These are phyloP conservation scores for Aechmea fasciata DNA, from an alignment of 176 grass and related monocot genomes.

Conservation along the genomic window DNA sequence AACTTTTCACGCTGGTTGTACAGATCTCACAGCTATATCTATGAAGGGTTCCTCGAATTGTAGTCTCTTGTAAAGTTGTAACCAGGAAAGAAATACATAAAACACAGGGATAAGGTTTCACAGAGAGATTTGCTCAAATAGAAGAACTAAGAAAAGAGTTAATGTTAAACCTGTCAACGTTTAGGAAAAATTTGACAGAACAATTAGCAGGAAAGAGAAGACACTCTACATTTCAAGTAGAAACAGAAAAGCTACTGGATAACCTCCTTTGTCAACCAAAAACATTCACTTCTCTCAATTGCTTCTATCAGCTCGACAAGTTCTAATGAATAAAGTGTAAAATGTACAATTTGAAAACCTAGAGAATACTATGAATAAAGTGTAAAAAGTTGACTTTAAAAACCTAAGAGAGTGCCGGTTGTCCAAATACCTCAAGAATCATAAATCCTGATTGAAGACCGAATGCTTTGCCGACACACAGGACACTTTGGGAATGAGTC, in stretches of 20 bases:
- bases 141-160: not conserved
- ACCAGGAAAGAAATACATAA: too few relatives aligned
- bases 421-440: conserved; percentile 52
- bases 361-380: not conserved
- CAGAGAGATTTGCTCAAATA: not conserved
- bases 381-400: not conserved
- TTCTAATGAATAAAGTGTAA: not conserved
- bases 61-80: too few relatives aligned
- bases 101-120: too few relatives aligned
- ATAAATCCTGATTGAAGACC: conserved; percentile 66
- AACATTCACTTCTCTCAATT: not conserved
- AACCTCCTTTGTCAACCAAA: not conserved
- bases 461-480: conserved; percentile 65
- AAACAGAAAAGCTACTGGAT: not conserved
- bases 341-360: not conserved
- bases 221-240: not conserved
- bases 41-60: too few relatives aligned
- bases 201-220: not conserved
- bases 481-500: conserved; percentile 50
- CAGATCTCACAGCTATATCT: too few relatives aligned
- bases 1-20: too few relatives aligned
- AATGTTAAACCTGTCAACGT: not conserved
- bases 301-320: not conserved
- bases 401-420: not conserved
- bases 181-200: not conserved